Evolutionary conservation across 2,329 filamentous ascomycete species (phyloP).

Genomic region (Periconia macrospinosa): DNA sequence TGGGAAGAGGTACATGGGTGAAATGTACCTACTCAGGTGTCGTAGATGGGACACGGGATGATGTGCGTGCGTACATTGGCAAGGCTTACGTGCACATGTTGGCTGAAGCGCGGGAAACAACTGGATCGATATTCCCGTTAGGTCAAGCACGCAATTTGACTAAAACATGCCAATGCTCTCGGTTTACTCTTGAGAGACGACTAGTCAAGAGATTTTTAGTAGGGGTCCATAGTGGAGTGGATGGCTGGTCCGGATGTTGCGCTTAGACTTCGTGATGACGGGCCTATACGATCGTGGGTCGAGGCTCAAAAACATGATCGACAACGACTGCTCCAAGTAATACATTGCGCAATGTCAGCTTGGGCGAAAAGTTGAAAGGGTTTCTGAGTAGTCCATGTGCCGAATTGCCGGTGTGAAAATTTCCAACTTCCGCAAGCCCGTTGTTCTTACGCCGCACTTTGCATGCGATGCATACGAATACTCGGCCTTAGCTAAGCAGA

Average conservation of each 20-base stretch:
- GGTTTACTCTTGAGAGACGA: not conserved
- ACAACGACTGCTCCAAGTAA: not conserved
- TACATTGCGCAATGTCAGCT: not conserved
- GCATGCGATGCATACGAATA: too few relatives aligned
- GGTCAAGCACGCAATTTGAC: not conserved
- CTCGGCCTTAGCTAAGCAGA: not conserved
- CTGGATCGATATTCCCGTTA: too few relatives aligned
- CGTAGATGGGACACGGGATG: too few relatives aligned
- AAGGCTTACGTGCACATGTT: too few relatives aligned
- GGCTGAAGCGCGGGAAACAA: too few relatives aligned
- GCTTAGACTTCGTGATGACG: not conserved
- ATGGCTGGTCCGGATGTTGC: not conserved
- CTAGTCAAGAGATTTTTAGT: not conserved
- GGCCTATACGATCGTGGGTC: not conserved
- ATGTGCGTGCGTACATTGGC: too few relatives aligned
- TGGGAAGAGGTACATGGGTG: not conserved
- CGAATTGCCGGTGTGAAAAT: conserved; percentile 8
- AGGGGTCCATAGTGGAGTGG: not conserved
- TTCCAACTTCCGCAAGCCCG: conserved; percentile 24
- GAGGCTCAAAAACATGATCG: not conserved
- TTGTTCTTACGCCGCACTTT: not conserved
- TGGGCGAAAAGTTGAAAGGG: not conserved
- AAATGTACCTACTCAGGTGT: not conserved
- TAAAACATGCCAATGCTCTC: not conserved
- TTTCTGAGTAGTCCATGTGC: not conserved